phyloP scores from a whole-genome alignment of 805 yeast genomes.

The Lipomyces sp. region DNA sequence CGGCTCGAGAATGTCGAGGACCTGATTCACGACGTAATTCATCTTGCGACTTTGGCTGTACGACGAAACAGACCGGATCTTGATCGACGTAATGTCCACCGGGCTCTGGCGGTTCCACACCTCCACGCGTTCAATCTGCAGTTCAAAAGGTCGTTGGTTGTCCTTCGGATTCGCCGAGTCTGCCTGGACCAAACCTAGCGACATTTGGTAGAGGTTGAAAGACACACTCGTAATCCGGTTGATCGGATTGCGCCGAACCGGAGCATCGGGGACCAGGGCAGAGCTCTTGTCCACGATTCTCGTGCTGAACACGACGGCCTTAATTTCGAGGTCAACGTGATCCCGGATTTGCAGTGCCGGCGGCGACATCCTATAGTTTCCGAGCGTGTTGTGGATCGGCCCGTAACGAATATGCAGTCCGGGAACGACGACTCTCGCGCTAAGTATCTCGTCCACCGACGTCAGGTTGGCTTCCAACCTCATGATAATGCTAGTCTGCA shows the following conservation, averaged over 20 bases:
- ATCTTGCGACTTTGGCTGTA: slow-evolving; percentile 38
- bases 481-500: slow-evolving; percentile 59
- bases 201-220: slow-evolving; percentile 13
- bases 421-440: slow-evolving; percentile 51
- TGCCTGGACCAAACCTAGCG: slow-evolving; percentile 7
- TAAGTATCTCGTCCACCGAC: slow-evolving; percentile 41
- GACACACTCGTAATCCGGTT: slow-evolving; percentile 14
- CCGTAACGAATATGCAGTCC: slow-evolving; percentile 43
- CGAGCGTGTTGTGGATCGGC: slow-evolving; percentile 21
- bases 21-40: slow-evolving; percentile 33
- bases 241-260: slow-evolving; percentile 17
- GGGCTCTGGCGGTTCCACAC: slow-evolving; percentile 34
- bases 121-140: slow-evolving; percentile 36
- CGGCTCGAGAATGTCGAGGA: slow-evolving; percentile 17
- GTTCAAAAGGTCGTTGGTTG: slow-evolving; percentile 29
- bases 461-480: slow-evolving; percentile 41
- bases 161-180: background rate
- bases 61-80: slow-evolving; percentile 36
- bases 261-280: background rate
- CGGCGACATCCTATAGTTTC: slow-evolving; percentile 7
- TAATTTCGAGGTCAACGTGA: slow-evolving; percentile 19
- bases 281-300: slow-evolving; percentile 15
- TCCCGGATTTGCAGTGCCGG: slow-evolving; percentile 2
- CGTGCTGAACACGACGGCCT: slow-evolving; percentile 3
- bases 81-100: slow-evolving; percentile 30